phyloP scores from a whole-genome alignment of 768 basidiomycete species.

The Lactarius evosmus region DNA sequence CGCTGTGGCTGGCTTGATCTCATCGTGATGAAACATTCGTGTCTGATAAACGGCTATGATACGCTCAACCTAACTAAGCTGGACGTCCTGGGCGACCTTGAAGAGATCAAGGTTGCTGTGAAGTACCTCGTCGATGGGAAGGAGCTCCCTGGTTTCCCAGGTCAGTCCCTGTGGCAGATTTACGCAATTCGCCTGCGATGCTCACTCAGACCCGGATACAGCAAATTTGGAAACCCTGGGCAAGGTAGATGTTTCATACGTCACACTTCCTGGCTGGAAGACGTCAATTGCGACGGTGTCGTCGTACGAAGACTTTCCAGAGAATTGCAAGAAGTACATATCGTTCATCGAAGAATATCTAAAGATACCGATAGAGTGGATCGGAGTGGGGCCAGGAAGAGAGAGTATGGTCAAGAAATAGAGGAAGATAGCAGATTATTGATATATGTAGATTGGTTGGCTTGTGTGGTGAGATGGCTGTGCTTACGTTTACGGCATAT shows the following conservation, averaged over 20 bases:
- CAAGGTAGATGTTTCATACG: conserved; percentile 80
- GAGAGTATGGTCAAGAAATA: conserved; percentile 63
- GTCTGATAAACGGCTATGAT: conserved; percentile 94
- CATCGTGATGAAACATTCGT: conserved; percentile 90
- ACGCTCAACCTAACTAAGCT: conserved; percentile 92
- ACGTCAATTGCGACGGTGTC: conserved; percentile 60
- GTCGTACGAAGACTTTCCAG: conserved; percentile 73
- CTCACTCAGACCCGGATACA: conserved; percentile 31
- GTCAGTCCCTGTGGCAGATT: conserved; percentile 41
- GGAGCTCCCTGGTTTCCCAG: conserved; percentile 82
- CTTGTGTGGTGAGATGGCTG: neutral
- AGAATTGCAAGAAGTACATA: conserved; percentile 82
- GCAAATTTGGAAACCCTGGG: conserved; percentile 84
- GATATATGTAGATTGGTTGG: neutral
- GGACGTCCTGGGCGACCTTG: conserved; percentile 81
- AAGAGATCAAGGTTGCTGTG: conserved; percentile 85
- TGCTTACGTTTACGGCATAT: conserved; percentile 34
- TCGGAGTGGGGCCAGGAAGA: conserved; percentile 86
- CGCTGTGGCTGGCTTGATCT: conserved; percentile 98
- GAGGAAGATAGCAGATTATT: neutral
- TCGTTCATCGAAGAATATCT: conserved; percentile 79
- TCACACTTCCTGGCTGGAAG: conserved; percentile 91
- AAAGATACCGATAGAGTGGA: conserved; percentile 79
- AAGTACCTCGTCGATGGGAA: conserved; percentile 76
- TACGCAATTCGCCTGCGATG: neutral